Base-by-base conservation (phyloP, 768 basidiomycete species). In the Suillus clintonianus region DNA sequence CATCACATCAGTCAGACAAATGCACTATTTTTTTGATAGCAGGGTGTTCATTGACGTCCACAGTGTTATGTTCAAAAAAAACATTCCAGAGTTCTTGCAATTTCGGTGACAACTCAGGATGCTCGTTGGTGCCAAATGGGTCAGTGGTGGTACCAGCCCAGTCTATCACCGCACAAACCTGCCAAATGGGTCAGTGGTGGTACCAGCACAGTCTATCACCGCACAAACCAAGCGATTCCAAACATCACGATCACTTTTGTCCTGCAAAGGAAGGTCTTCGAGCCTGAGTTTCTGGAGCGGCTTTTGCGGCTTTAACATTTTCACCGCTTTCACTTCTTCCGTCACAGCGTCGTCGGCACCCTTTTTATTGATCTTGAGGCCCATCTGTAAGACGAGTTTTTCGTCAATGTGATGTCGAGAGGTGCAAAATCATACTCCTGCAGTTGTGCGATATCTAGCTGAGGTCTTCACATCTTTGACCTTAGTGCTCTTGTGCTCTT, bases 121-220 rank as follows among this genome's bases (percentile, higher is more conserved):
- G 57, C 39, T 59, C 22, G 22, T 59, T 59, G 0, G 57, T 59
- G 22, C 57, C 57, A 59, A 59, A 59, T 5, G 39, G 39, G 57
- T n/a, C n/a, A n/a, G n/a, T n/a, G n/a, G n/a, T n/a, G n/a, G n/a
- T n/a, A n/a, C n/a, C n/a, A n/a, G n/a, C n/a, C n/a, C n/a, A n/a
- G n/a, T n/a, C n/a, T n/a, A n/a, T n/a, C n/a, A n/a, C n/a, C n/a
- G n/a, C n/a, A n/a, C n/a, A n/a, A n/a, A n/a, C n/a, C n/a, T n/a
- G n/a, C n/a, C n/a, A n/a, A n/a, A n/a, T n/a, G n/a, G n/a, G n/a
- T 59, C 57, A 24, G 37, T 30, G 9, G 22, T 41, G 32, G 17
- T 59, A 43, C 57, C 57, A 19, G 57, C 57, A 37, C 57, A 59
- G 22, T 59, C 39, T 27, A 59, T 37, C 9, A 27, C 10, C 10